Conservation (phyloP, 108 stramenopile genomes). For the Cyclotella baltica region DNA sequence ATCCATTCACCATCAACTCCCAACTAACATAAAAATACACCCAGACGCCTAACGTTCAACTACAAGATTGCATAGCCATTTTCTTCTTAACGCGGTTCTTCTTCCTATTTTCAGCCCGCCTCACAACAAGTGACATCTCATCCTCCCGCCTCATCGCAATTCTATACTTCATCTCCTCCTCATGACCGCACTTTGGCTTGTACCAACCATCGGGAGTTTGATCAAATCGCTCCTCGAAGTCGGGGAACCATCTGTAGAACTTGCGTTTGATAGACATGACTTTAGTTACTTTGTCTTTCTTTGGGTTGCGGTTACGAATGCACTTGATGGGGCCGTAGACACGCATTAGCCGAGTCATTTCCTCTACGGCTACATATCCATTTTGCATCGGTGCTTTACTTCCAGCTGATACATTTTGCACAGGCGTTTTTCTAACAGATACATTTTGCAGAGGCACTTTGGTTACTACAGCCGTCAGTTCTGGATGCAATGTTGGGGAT, state of each 20-base stretch:
- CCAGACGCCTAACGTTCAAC: too few species aligned
- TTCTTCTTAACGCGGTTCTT: neutral
- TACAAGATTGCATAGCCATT: constrained; percentile 10
- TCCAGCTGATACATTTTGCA: neutral
- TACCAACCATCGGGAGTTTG: neutral
- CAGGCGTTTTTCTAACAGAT: neutral
- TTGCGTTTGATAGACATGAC: constrained; percentile 9
- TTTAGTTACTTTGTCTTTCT: neutral
- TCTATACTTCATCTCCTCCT: neutral
- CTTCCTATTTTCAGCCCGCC: neutral
- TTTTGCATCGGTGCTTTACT: neutral
- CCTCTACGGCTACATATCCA: neutral
- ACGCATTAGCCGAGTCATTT: constrained; percentile 5
- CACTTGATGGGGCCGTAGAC: constrained; percentile 4
- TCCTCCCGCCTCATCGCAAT: neutral
- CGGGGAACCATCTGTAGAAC: constrained; percentile 8
- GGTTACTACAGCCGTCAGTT: too few species aligned
- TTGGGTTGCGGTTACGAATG: neutral
- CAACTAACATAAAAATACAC: too few species aligned
- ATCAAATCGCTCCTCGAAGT: neutral
- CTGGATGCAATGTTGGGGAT: neutral
- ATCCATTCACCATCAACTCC: too few species aligned
- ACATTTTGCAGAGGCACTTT: too few species aligned
- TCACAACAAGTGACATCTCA: neutral
- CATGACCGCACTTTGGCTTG: neutral